Base-by-base conservation (phyloP, 2,329 filamentous ascomycete genomes). In the Hymenoscyphus fraxineus region DNA sequence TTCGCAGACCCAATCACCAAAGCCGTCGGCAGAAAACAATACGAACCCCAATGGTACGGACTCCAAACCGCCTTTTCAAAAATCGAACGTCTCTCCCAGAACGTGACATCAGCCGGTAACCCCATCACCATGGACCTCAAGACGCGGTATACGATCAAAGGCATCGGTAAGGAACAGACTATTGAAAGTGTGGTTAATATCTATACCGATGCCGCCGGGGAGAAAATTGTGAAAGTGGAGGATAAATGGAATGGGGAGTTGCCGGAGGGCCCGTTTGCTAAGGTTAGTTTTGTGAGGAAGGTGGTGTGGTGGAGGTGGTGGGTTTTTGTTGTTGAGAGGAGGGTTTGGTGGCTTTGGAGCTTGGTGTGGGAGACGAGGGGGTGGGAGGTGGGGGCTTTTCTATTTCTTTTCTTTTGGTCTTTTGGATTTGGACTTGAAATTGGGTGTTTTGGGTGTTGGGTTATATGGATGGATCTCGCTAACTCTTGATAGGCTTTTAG, bases 1-100 rank as follows among this genome's bases (percentile, higher is more conserved):
- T 88, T 89, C 73, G 74, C 80, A 38, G 86, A 88, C 71, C 84
- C 83, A 4, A 76, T 89, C 57, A 86, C 85, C 54, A 79, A 83
- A 41, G 84, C 86, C 1, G 72, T 77, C 27, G 86, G 86, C 9
- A 80, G 82, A 62, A 79, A 82, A 67, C 80, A 84, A 64, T 81
- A 73, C 68, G 75, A 78, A 16, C 78, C 80, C 2, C 79, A 81
- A 66, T 82, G 79, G 81, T 89, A 88, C 72, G 86, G 86, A 1
- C 78, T 89, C 0, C 79, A 85, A 61, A 75, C 80, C 3, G 81
- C 84, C 2, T 88, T 88, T 73, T 79, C 77, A 56, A 80, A 84
- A 59, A 88, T 88, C 69, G 78, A 83, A 72, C 81, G 84, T 32
- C 77, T 85, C 58, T 76, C 78, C 41, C 82, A 87, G 72, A 73